Base-by-base conservation (phyloP, 345 rosid genomes). In the Syzygium jambos region DNA sequence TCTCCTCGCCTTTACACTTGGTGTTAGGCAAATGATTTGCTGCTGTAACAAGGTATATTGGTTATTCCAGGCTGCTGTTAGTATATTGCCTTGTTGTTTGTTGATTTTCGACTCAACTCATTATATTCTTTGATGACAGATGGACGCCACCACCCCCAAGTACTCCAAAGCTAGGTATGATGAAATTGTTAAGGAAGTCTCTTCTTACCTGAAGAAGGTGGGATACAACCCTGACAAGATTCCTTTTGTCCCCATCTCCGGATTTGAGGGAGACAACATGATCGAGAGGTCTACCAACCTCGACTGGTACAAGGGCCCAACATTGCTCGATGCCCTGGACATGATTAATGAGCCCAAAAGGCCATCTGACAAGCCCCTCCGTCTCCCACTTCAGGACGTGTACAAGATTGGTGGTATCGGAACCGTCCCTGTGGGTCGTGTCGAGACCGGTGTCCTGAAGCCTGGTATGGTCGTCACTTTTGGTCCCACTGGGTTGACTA, bases 371-470 rank as follows among this genome's bases (percentile, higher is more conserved):
- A 96, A 95, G 94, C 98, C 98, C 51, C 98, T 96, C 6, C 97
- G 97, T 84, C 98, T 95, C 5, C 97, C 98, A 15, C 98, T 95
- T 63, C 97, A 96, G 93, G 97, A 95, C 87, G 96, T 96, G 27
- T 95, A 95, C 96, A 95, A 95, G 95, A 95, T 95, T 73, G 97
- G 98, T 87, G 98, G 97, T 65, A 95, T 95, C 87, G 97, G 97
- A 90, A 94, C 97, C 91, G 98, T 95, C 7, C 98, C 97, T 4
- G 97, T 95, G 0, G 97, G 97, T 27, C 95, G 97, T 88, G 95
- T 95, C 61, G 97, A 95, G 86, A 94, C 98, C 0, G 98, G 98
- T 89, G 2, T 92, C 30, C 34, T 95, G 85, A 95, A 95, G 94
- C 97, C 98, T 0, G 98, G 96, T 80, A 94, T 94, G 96, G 95